Percentiles rank a stretch among this genome's conserved stretches.
phyloP scores from a whole-genome alignment of 306 rosid genomes.

The Acacia acuminata region DNA sequence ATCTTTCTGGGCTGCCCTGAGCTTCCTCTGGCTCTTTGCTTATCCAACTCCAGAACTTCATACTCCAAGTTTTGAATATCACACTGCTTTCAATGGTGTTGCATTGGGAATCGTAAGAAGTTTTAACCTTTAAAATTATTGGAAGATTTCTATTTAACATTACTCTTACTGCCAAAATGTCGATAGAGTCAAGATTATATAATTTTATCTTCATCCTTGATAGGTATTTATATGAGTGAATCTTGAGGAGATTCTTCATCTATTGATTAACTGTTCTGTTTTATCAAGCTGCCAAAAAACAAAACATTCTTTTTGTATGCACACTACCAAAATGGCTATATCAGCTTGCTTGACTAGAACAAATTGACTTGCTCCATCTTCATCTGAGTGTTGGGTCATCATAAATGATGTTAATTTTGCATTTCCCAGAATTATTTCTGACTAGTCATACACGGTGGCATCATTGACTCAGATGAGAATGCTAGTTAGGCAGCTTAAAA shows the following conservation, averaged over 20 bases:
- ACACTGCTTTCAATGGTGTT: slow-evolving; percentile 91
- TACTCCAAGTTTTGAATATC: slow-evolving; percentile 95
- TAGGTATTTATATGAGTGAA: not conserved
- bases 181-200: slow-evolving; percentile 4
- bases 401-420: slow-evolving; percentile 11
- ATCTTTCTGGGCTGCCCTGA: slow-evolving; percentile 77
- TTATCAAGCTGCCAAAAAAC: not conserved
- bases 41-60: slow-evolving; percentile 96
- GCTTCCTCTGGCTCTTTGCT: slow-evolving; percentile 90
- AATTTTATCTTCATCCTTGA: slow-evolving; percentile 1
- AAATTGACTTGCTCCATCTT: not conserved
- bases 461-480: not conserved
- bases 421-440: slow-evolving; percentile 3
- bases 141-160: slow-evolving; percentile 1
- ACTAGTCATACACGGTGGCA: slow-evolving; percentile 1
- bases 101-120: slow-evolving; percentile 86
- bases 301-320: not conserved
- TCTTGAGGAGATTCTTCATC: not conserved
- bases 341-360: not conserved
- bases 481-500: not conserved
- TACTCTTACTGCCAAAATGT: slow-evolving; percentile 10
- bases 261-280: not conserved
- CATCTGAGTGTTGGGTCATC: not conserved
- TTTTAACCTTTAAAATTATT: slow-evolving; percentile 29
- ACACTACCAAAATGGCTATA: not conserved